These are phyloP conservation scores for Fusarium sp. DNA, from an alignment of 2,329 filamentous ascomycete species.

Conservation along the genomic window DNA sequence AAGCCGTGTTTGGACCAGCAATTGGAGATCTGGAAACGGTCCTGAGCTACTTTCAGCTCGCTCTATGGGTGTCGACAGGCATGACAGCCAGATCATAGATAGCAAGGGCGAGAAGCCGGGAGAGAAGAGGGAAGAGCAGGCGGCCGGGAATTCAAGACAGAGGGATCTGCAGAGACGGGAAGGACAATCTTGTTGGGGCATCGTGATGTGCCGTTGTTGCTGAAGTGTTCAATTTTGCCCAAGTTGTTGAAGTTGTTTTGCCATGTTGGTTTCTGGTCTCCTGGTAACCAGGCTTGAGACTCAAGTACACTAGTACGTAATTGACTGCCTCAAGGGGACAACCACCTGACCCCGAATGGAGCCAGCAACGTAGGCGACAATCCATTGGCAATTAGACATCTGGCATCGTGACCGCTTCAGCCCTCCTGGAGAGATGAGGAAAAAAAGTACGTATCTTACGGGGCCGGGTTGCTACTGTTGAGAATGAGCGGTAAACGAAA, in stretches of 20 bases:
- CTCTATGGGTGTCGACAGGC: background rate
- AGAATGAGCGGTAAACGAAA: constrained; percentile 31
- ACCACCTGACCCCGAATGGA: constrained; percentile 44
- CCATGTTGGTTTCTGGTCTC: constrained; percentile 17
- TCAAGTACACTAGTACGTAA: constrained; percentile 43
- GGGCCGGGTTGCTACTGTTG: background rate
- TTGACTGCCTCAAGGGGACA: constrained; percentile 35
- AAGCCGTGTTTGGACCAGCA: background rate
- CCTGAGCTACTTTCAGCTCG: background rate
- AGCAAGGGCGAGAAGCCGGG: background rate
- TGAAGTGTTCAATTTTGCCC: constrained; percentile 14
- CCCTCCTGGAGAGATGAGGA: constrained; percentile 12
- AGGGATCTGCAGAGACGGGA: background rate
- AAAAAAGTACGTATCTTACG: constrained; percentile 26
- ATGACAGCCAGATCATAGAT: background rate
- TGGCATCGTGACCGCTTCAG: constrained; percentile 43
- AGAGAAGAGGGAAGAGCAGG: background rate
- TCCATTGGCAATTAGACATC: constrained; percentile 45
- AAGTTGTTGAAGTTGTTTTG: constrained; percentile 13
- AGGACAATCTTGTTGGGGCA: background rate
- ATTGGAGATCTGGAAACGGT: background rate
- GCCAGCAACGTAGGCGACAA: constrained; percentile 30
- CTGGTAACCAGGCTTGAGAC: constrained; percentile 14
- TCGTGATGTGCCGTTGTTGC: constrained; percentile 13
- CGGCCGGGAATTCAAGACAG: background rate